Evolutionary conservation across 2,329 filamentous ascomycete genomes (phyloP), one percentile per base, ranked within the genome.

Genomic region (Curvularia eragrostidis): DNA sequence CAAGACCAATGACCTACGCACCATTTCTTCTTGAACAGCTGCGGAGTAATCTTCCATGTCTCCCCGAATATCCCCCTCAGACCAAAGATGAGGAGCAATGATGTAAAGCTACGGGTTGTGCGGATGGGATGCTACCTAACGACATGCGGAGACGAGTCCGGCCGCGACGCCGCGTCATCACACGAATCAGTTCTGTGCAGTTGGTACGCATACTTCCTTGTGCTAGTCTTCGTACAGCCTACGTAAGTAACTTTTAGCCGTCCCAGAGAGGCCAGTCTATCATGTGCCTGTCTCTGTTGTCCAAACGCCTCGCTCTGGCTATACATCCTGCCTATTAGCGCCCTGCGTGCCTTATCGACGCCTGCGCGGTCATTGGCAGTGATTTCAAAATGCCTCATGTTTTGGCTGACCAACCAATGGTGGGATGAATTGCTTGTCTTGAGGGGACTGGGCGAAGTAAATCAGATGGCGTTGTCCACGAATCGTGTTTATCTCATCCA

Each of bases 401-500:
- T 67, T 38, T 71, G 68, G 26, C 61, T 64, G 3, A 57, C 52
- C 7, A 70, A 68, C 69, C 68, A 73, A 6, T 70, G 62, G 10
- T 64, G 47, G 32, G 24, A 58, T 52, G 24, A 61, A 59, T 36
- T 51, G 52, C 15, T 49, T 58, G 30, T 47, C 58, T 28, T 56
- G 6, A 32, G 61, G 58, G 38, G 61, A 62, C 56, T 58, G 42
- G 26, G 15, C 21, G 24, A 3, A 9, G 2, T 38, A n/a, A 13
- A 30, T 36, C 19, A 26, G 9, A 43, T 39, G 43, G 23, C 23
- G 36, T 23, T 38, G 36, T 73, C 70, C 12, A 49, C 53, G 52
- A 73, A 65, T 47, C 66, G 68, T 43, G 70, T 70, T 44, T 73
- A 72, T 18, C 70, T 69, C 1, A 69, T 65, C 18, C 49, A 54